Conservation (phyloP, 768 basidiomycete genomes). For the Rubroboletus satanas region DNA sequence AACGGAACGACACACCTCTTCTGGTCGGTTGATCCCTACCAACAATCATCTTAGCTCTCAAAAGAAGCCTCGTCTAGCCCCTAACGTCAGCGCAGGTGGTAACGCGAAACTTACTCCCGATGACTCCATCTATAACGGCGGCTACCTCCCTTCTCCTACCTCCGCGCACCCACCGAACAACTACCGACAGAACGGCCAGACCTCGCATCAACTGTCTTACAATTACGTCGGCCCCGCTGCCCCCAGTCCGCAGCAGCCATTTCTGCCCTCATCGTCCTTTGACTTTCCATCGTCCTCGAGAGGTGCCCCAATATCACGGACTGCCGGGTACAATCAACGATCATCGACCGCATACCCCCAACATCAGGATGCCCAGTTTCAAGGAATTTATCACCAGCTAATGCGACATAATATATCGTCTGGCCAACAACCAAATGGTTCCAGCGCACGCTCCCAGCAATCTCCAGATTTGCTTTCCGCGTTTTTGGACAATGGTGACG, state of each 20-base stretch:
- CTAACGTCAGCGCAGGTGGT: constrained; percentile 18
- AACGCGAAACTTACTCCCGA: constrained; percentile 26
- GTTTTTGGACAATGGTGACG: constrained; percentile 29
- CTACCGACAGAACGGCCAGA: constrained; percentile 29
- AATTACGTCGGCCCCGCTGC: constrained; percentile 20
- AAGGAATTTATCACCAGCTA: constrained; percentile 31
- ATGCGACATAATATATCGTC: constrained; percentile 27
- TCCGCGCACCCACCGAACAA: constrained; percentile 24
- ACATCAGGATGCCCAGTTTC: constrained; percentile 29
- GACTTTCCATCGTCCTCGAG: constrained; percentile 32
- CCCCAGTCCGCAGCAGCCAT: constrained; percentile 20
- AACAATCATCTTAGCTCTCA: constrained; percentile 24
- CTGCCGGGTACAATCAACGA: constrained; percentile 24
- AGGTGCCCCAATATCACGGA: constrained; percentile 20
- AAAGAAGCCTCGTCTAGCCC: constrained; percentile 31
- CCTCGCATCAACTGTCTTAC: constrained; percentile 27
- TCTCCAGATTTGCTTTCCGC: constrained; percentile 28
- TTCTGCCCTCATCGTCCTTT: constrained; percentile 24
- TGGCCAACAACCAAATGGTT: constrained; percentile 14
- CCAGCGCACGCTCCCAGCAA: constrained; percentile 23
- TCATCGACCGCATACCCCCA: constrained; percentile 24
- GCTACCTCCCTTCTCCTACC: constrained; percentile 32
- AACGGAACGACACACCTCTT: constrained; percentile 32
- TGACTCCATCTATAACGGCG: constrained; percentile 28
- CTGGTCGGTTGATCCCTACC: constrained; percentile 30